Conservation (phyloP, 495 filamentous ascomycete species). For the Parathielavia hyrcaniae region DNA sequence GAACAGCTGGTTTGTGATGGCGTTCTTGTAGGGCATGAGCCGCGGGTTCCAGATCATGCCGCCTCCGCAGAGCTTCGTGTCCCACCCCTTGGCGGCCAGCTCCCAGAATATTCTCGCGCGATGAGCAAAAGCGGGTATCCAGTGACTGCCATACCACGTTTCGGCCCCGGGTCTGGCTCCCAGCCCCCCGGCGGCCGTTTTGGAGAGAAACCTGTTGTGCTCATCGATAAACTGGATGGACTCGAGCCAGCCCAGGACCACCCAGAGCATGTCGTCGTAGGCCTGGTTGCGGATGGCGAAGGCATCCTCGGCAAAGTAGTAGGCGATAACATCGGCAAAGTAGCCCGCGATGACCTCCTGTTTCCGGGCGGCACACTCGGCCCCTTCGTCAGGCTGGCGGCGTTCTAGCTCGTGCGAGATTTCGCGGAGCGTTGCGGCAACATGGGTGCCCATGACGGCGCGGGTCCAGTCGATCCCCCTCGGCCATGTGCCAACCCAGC, state of each 20-base stretch:
- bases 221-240: slow-evolving; percentile 65
- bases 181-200: not conserved
- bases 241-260: slow-evolving; percentile 88
- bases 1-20: slow-evolving; percentile 91
- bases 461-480: slow-evolving; percentile 89
- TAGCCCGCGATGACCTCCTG: slow-evolving; percentile 78
- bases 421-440: slow-evolving; percentile 61
- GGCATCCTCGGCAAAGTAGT: slow-evolving; percentile 82
- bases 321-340: slow-evolving; percentile 65
- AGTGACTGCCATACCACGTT: slow-evolving; percentile 69
- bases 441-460: slow-evolving; percentile 75
- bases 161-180: not conserved
- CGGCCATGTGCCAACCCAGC: slow-evolving; percentile 79
- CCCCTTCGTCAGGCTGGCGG: slow-evolving; percentile 15
- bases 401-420: slow-evolving; percentile 45
- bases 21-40: slow-evolving; percentile 86
- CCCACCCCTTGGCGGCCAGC: slow-evolving; percentile 72
- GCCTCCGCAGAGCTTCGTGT: slow-evolving; percentile 71
- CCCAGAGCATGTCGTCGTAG: slow-evolving; percentile 96
- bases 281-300: slow-evolving; percentile 72
- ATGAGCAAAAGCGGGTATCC: slow-evolving; percentile 74
- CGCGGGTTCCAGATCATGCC: slow-evolving; percentile 92
- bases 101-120: slow-evolving; percentile 87
- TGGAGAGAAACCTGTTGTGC: slow-evolving; percentile 36
- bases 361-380: slow-evolving; percentile 37